phyloP scores from a whole-genome alignment of 1,284 basidiomycete species.

The Phellinidium pouzarii region DNA sequence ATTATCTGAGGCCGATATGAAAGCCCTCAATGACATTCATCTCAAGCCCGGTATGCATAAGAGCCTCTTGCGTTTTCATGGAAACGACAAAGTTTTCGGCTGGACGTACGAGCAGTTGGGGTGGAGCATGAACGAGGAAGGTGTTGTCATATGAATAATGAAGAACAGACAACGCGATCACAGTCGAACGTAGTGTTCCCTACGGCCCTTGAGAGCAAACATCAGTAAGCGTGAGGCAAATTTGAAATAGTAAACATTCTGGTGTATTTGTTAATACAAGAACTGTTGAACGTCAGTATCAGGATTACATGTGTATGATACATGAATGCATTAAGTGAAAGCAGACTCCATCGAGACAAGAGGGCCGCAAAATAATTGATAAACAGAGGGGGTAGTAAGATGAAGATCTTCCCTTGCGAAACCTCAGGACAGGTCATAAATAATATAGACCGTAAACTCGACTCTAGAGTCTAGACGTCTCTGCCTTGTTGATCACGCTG shows the following conservation, averaged over 20 bases:
- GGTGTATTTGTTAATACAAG: not conserved
- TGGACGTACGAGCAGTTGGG: conserved; percentile 46
- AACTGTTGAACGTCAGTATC: not conserved
- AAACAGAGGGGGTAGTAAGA: not conserved
- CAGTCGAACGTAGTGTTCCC: no score
- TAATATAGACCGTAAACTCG: not conserved
- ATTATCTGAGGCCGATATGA: conserved; percentile 27
- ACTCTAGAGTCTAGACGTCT: conserved; percentile 5
- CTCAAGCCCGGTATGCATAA: conserved; percentile 40
- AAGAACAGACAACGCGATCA: no score
- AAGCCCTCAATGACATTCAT: conserved; percentile 34
- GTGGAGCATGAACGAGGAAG: conserved; percentile 40
- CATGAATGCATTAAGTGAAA: not conserved
- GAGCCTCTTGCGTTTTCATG: conserved; percentile 32
- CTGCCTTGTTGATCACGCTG: conserved; percentile 4
- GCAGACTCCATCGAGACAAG: not conserved
- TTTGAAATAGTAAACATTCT: not conserved
- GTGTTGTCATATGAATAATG: conserved; percentile 27
- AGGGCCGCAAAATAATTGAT: not conserved
- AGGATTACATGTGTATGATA: conserved; percentile 7
- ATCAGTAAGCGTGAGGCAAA: no score
- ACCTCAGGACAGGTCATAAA: not conserved
- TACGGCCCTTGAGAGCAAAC: no score
- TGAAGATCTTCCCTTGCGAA: not conserved
- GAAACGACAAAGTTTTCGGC: conserved; percentile 35